A percentile compares a stretch with the other conserved stretches of the same genome.
phyloP scores from a whole-genome alignment of 331 rosid species.

The Pyracantha coccinea region DNA sequence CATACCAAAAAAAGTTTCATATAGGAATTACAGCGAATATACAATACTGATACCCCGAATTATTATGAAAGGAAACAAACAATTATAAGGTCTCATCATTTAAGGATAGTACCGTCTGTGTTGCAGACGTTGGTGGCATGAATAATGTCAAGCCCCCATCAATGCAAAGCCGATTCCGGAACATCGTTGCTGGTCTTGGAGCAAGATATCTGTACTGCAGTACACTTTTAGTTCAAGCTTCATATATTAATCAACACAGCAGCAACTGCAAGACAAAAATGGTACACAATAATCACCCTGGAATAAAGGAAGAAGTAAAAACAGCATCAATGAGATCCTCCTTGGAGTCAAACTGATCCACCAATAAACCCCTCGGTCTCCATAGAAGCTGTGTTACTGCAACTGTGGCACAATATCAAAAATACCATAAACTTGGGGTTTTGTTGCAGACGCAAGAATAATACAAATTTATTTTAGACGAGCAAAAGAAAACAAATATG shows the following conservation, averaged over 20 bases:
- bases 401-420: constrained; percentile 39
- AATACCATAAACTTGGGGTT: neutral
- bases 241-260: constrained; percentile 3
- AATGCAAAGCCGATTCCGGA: constrained; percentile 81
- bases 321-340: constrained; percentile 97
- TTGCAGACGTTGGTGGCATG: constrained; percentile 96
- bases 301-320: constrained; percentile 94
- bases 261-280: constrained; percentile 9
- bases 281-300: constrained; percentile 62
- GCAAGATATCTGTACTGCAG: constrained; percentile 69
- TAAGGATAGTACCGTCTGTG: constrained; percentile 52
- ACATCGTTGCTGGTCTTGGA: constrained; percentile 81
- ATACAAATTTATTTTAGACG: neutral
- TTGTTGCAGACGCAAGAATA: neutral
- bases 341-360: constrained; percentile 90
- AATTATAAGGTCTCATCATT: neutral
- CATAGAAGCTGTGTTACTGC: constrained; percentile 91
- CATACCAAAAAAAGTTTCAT: neutral
- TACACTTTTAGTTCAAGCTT: constrained; percentile 6
- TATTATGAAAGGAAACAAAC: neutral
- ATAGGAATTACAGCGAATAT: neutral
- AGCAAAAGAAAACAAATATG: neutral
- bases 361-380: constrained; percentile 94
- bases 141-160: constrained; percentile 96
- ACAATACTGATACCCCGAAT: neutral